phyloP scores from a whole-genome alignment of 352 stramenopile genomes.

The Phytophthora megakarya region DNA sequence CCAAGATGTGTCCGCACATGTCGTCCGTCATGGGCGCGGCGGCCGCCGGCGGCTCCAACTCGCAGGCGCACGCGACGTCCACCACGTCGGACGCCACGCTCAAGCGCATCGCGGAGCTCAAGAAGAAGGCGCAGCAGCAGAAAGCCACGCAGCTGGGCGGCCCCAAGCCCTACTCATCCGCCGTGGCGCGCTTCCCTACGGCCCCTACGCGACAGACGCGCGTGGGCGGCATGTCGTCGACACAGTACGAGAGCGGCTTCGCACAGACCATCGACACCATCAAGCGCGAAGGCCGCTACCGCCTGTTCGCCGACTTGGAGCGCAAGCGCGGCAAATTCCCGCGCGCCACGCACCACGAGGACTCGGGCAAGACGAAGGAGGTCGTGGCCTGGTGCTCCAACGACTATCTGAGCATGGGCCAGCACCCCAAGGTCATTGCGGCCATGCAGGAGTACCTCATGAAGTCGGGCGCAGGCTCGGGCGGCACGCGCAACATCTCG shows the following conservation, averaged over 20 bases:
- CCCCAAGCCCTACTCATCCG: conserved; percentile 44
- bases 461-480: conserved; percentile 81
- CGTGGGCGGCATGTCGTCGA: conserved; percentile 58
- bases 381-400: conserved; percentile 91
- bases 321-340: conserved; percentile 88
- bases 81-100: conserved; percentile 67
- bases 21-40: conserved; percentile 75
- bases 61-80: conserved; percentile 64
- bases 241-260: conserved; percentile 78
- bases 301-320: conserved; percentile 87
- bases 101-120: conserved; percentile 74
- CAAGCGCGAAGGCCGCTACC: conserved; percentile 88
- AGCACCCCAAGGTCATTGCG: conserved; percentile 85
- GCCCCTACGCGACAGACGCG: conserved; percentile 57
- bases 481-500: conserved; percentile 90
- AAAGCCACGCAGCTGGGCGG: conserved; percentile 33
- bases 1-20: conserved; percentile 89
- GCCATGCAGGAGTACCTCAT: conserved; percentile 86
- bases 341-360: conserved; percentile 73
- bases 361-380: conserved; percentile 74
- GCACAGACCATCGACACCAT: conserved; percentile 78
- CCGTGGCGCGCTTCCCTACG: conserved; percentile 63
- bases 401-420: conserved; percentile 91
- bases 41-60: conserved; percentile 46
- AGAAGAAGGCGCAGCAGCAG: conserved; percentile 60